Evolutionary conservation across 768 basidiomycete species (phyloP), one percentile per base, ranked within the genome.

Genomic region (Collybia nuda): DNA sequence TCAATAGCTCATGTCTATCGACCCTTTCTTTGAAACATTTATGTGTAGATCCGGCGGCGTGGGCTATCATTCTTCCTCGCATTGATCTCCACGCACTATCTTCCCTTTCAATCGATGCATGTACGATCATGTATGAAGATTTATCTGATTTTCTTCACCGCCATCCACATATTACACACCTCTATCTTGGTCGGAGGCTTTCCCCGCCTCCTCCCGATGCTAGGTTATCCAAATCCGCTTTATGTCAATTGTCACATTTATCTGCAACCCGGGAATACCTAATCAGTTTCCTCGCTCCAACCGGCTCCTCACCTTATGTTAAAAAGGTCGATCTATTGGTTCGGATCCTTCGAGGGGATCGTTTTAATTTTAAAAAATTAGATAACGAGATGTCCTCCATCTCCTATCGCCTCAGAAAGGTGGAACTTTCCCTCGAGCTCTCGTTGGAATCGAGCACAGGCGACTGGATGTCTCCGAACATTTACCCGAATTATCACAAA

Each of bases 21-120:
- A 49, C 53, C 3, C 56, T 68, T 3, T 64, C 65, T 4, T 53
- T 67, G 21, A 51, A 53, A 14, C 58, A 63, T 17, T 49, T 67
- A 14, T 48, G 47, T 24, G 48, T 59, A 19, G 35, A 51, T 14
- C 18, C 43, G 6, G 9, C 50, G 0, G 29, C 44, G 3, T 67
- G 63, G 67, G 38, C 40, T 15, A 35, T 60, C 22, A 49, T 66
- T 26, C 52, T 67, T 1, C 62, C 61, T 15, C 52, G 39, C 23
- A 40, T 69, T 22, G 37, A 29, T 3, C 50, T 65, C 8, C 66
- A 62, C 3, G 51, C 47, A 6, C 60, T 69, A n/a, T 41, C 50
- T 11, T 26, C 47, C n/a, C 49, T 69, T 6, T 55, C 56, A 1
- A 44, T 67, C 22, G 62, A 64, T 18, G 6, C 47, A 19, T 54